These are phyloP conservation scores for Linderniella brevidens DNA, from an alignment of 257 asterid species.

Conservation along the genomic window DNA sequence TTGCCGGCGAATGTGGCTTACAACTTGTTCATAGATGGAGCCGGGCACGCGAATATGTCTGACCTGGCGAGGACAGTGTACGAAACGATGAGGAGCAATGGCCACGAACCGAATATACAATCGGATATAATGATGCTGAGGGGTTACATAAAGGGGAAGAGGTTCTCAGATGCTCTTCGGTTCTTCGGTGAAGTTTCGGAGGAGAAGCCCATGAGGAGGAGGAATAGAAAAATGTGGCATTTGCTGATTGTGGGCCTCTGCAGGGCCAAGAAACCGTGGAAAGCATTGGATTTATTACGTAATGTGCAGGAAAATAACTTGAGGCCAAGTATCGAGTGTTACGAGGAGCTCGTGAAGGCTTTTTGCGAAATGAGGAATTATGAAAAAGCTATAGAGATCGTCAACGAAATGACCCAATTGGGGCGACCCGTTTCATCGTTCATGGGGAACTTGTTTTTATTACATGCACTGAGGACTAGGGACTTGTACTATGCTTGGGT, in stretches of 20 bases:
- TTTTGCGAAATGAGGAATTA: constrained; percentile 29
- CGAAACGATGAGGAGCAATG: constrained; percentile 33
- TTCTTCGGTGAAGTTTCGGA: constrained; percentile 25
- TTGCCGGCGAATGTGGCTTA: constrained; percentile 13
- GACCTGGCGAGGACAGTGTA: constrained; percentile 45
- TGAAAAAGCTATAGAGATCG: constrained; percentile 26
- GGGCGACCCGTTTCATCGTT: constrained; percentile 59
- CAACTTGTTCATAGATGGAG: constrained; percentile 62
- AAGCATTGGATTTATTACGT: constrained; percentile 32
- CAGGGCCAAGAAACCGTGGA: constrained; percentile 20
- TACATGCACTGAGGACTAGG: constrained; percentile 36
- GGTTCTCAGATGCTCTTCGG: constrained; percentile 24
- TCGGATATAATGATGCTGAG: constrained; percentile 37
- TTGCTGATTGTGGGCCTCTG: constrained; percentile 54
- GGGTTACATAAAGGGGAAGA: constrained; percentile 30
- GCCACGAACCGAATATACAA: constrained; percentile 17
- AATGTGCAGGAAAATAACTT: constrained; percentile 23
- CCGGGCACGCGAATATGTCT: constrained; percentile 56
- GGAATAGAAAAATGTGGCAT: constrained; percentile 25
- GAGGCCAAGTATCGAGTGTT: constrained; percentile 49
- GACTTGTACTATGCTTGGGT: constrained; percentile 30
- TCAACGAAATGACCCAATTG: constrained; percentile 37
- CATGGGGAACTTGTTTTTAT: constrained; percentile 60
- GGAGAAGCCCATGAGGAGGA: constrained; percentile 10
- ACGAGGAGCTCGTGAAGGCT: constrained; percentile 61